Base-by-base conservation (phyloP, 2,329 filamentous ascomycete species). In the Aschersonia sp. region DNA sequence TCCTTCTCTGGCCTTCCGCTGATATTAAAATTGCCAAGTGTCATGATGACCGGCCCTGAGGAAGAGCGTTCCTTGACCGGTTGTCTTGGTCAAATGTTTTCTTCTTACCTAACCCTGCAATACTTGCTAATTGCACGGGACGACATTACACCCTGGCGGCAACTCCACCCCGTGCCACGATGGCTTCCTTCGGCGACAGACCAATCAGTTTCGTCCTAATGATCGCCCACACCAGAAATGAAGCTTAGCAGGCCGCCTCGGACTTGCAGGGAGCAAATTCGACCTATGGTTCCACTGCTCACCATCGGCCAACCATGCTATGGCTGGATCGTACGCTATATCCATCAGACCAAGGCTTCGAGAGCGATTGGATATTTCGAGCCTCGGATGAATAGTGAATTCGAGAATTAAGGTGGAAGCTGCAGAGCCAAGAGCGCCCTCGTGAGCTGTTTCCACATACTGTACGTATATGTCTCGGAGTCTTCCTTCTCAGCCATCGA, bases 241-340 rank as follows among this genome's bases (percentile, higher is more conserved):
- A 45, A 32, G 42, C 42, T 30, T 29, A 22, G 35, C 43, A 37
- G 43, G 37, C 39, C 47, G 47, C 43, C 37, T 42, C 43, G 46
- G 37, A 48, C 32, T 32, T 45, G 30, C 37, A 30, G 42, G 47
- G 47, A 48, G 43, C 30, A 32, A 14, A 40, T 12, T 42, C 39
- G 12, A 46, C 42, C 30, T 29, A 42, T 5, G 12, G 30, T 35
- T 46, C 45, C 45, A 46, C 45, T 42, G 6, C 1, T 14, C 30
- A 43, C 45, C 45, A 46, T 37, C 32, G 6, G 1, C 30, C 30
- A 43, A 43, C 37, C 32, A 42, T 29, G 40, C 7, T n/a, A 14
- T 42, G 5, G 40, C 22, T 4, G 8, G n/a, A 14, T 14, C 11
- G 9, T 10, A 29, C 40, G 22, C 40, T 29, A 29, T n/a, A 14